Conservation (phyloP, 1,284 basidiomycete genomes). For the Mycosarcoma mackinlayi region DNA sequence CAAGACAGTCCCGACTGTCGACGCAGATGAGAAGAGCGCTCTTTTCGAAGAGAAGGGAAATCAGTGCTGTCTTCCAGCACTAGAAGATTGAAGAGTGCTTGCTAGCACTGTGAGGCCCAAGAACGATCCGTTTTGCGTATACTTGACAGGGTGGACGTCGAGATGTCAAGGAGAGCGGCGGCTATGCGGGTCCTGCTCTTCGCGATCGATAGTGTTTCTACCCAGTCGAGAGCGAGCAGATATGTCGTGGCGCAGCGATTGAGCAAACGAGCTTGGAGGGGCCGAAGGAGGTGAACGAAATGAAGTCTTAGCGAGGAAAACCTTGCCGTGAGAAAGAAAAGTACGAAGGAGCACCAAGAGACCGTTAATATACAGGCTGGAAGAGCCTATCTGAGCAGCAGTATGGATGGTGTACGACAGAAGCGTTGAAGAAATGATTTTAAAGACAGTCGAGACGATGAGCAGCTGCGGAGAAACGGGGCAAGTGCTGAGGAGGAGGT, state of each 20-base stretch:
- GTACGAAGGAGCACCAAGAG: no score
- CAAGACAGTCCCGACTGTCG: conserved; percentile 21
- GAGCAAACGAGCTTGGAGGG: not conserved
- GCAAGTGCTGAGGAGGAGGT: not conserved
- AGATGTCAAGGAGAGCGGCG: not conserved
- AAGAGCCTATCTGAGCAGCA: no score
- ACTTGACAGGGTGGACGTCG: no score
- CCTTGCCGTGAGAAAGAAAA: conserved; percentile 1
- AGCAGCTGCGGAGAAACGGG: not conserved
- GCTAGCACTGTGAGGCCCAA: no score
- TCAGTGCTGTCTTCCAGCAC: conserved; percentile 18
- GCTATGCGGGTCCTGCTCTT: no score
- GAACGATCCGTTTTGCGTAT: no score
- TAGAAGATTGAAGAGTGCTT: not conserved
- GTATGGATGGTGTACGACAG: no score
- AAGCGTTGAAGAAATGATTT: no score
- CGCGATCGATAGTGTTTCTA: no score
- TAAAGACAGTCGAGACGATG: not conserved
- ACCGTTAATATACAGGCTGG: no score
- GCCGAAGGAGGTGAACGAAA: not conserved
- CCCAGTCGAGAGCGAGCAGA: not conserved
- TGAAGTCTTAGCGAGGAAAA: conserved; percentile 9
- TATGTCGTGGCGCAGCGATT: conserved; percentile 1
- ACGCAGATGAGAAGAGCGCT: conserved; percentile 7
- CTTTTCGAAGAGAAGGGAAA: not conserved